phyloP scores from a whole-genome alignment of 305 asterid species.

The Plantago coronopus region DNA sequence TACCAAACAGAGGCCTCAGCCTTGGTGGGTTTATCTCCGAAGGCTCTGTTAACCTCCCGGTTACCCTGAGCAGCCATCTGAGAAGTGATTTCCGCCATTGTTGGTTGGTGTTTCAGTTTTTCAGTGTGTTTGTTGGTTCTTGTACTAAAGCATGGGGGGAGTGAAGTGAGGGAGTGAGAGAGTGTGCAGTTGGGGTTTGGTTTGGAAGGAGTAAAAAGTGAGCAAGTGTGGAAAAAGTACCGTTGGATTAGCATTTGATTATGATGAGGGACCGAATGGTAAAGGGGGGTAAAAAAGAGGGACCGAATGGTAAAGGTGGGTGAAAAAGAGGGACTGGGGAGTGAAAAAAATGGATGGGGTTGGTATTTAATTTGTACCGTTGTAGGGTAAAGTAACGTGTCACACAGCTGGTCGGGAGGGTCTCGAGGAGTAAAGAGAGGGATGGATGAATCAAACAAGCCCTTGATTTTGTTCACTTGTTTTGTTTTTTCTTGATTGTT shows the following conservation, averaged over 20 bases:
- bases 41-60: background rate
- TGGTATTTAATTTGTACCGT: conserved; percentile 1
- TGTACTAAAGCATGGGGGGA: background rate
- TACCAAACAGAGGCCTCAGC: conserved; percentile 66
- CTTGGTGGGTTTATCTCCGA: conserved; percentile 57
- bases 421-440: conserved; percentile 3
- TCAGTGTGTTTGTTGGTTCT: background rate
- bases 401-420: conserved; percentile 9
- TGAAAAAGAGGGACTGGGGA: background rate
- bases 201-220: too few species aligned
- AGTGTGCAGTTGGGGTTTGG: too few species aligned
- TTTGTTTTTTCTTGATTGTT: background rate
- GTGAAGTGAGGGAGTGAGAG: too few species aligned
- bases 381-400: background rate
- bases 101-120: background rate
- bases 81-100: background rate
- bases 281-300: background rate
- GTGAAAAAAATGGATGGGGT: background rate
- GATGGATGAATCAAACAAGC: background rate
- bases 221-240: too few species aligned
- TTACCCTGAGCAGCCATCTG: background rate
- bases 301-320: background rate
- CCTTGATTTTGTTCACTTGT: background rate
- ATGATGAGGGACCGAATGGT: too few species aligned
- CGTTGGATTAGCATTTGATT: too few species aligned